Evolutionary conservation across 148 eudicot species (phyloP).

Genomic region (Fagopyrum homotropicum): DNA sequence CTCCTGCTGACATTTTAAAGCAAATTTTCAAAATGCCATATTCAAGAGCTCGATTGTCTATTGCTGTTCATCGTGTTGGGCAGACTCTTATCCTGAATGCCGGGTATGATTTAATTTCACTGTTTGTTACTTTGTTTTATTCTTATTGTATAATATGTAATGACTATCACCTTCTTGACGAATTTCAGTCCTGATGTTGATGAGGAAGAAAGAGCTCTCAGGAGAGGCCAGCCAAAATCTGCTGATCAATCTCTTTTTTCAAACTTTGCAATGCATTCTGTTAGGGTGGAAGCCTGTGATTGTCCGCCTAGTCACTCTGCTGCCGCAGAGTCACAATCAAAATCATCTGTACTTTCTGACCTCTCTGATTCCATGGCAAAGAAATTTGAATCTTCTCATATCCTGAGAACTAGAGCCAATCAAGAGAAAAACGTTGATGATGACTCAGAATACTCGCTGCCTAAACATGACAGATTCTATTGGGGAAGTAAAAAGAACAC

Average conservation of each 20-base stretch:
- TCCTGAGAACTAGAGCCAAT: constrained; percentile 30
- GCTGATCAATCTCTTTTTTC: constrained; percentile 72
- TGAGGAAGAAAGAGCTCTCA: constrained; percentile 83
- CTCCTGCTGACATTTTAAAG: constrained; percentile 90
- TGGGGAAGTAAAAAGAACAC: constrained; percentile 63
- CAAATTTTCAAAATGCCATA: constrained; percentile 97
- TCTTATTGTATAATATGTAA: not conserved
- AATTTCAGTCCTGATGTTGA: constrained; percentile 82
- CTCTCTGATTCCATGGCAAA: constrained; percentile 24
- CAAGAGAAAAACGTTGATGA: constrained; percentile 24
- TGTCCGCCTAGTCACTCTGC: constrained; percentile 72
- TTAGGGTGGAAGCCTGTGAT: constrained; percentile 98
- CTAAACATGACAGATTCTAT: constrained; percentile 37
- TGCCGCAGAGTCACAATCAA: constrained; percentile 28
- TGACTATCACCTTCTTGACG: constrained; percentile 10
- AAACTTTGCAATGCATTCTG: constrained; percentile 98
- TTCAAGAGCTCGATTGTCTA: constrained; percentile 75
- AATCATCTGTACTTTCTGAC: constrained; percentile 42
- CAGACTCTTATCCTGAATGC: constrained; percentile 75
- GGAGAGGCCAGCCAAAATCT: constrained; percentile 75
- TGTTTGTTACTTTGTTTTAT: not conserved
- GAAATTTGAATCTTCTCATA: constrained; percentile 38
- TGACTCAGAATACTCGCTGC: constrained; percentile 28
- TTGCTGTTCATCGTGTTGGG: constrained; percentile 97
- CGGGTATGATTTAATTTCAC: constrained; percentile 45